Evolutionary conservation across 1,284 basidiomycete genomes (phyloP), one percentile per base, ranked within the genome.

Genomic region (Volvariella surrecta): DNA sequence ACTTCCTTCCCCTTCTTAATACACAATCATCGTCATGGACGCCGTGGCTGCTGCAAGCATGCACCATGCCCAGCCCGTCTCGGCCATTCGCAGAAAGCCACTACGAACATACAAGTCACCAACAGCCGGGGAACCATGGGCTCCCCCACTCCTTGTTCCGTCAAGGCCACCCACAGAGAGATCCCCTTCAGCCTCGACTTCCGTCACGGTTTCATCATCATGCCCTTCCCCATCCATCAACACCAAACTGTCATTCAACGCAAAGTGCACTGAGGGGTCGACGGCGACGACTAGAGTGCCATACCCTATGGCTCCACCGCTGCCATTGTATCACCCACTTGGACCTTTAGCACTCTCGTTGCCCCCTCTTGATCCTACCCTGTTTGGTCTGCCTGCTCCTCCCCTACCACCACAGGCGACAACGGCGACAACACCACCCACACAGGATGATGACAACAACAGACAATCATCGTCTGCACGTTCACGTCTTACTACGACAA

Each of bases 301-400:
- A 44, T 50, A 52, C 45, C 52, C 56, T 32, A 62, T 66, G 55
- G 52, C 58, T n/a, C 67, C 71, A 1, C 67, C 71, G n/a, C 64
- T 83, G 28, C 79, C 82, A 18, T 62, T 86, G 32, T 85, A 86
- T 55, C 82, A 85, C 54, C 82, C 82, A 18, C 64, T 76, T 18
- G 81, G 80, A 1, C 61, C 61, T 4, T 66, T 85, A 35, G 82
- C 82, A 34, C 67, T 74, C 52, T 82, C 82, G 6, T 69, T 84
- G 40, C 80, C 82, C 2, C 73, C 73, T 45, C 70, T 84, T 44
- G 76, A 83, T 54, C 74, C 80, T 17, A 62, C 65, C 19, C 52
- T 60, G 13, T 71, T 77, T 53, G 80, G 80, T 45, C 64, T 76
- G 37, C 71, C 73, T 43, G 45, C 58, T 20, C 58, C 61, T 18